These are phyloP conservation scores for Geotrichum candidum DNA, from an alignment of 1,139 yeast species.

Conservation along the genomic window DNA sequence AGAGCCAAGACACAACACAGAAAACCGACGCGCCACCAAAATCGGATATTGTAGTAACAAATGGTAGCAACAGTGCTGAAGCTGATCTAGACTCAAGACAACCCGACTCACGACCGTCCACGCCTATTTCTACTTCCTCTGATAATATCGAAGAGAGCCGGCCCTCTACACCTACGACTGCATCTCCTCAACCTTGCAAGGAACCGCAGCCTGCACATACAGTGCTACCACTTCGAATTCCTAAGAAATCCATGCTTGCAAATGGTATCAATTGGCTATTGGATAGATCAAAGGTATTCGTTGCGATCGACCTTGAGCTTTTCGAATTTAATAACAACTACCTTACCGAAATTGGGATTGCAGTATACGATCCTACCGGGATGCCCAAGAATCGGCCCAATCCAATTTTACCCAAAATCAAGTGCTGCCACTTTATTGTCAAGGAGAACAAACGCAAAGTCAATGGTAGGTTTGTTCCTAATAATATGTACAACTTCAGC, in stretches of 20 bases:
- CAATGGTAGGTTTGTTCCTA: constrained; percentile 60
- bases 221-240: neutral
- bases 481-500: constrained; percentile 51
- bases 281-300: constrained; percentile 14
- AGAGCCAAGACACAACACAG: neutral
- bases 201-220: neutral
- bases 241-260: neutral
- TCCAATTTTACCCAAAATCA: constrained; percentile 16
- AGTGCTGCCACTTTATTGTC: constrained; percentile 48
- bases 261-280: constrained; percentile 4
- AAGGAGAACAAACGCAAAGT: constrained; percentile 43
- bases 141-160: neutral
- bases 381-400: neutral
- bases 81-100: neutral
- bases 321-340: constrained; percentile 45
- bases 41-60: neutral
- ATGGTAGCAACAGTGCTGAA: neutral
- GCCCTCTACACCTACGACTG: neutral
- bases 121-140: neutral
- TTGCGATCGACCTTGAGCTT: constrained; percentile 60
- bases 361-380: constrained; percentile 54
- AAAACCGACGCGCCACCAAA: neutral
- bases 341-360: constrained; percentile 64
- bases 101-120: neutral
- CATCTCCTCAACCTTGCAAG: neutral